Conservation (phyloP, 257 asterid species). For the Capsicum rhomboideum region DNA sequence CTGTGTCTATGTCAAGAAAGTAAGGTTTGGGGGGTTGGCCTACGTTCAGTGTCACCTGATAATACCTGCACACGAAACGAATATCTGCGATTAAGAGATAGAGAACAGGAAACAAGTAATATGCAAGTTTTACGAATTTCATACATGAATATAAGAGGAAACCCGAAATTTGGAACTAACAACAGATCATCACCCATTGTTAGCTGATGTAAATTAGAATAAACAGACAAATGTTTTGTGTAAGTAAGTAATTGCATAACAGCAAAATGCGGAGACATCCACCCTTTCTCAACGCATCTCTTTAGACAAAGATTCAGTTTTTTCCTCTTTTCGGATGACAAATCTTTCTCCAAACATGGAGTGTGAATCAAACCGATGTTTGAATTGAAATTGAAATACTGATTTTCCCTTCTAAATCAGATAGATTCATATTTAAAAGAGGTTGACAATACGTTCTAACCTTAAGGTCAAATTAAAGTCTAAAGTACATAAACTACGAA, state of each 20-base stretch:
- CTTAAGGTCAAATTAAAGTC: neutral
- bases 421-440: neutral
- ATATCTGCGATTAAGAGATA: neutral
- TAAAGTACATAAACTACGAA: neutral
- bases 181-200: neutral
- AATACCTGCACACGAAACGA: conserved; percentile 43
- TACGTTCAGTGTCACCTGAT: conserved; percentile 42
- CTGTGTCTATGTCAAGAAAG: conserved; percentile 82
- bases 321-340: neutral
- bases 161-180: neutral
- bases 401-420: neutral
- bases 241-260: neutral
- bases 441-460: neutral
- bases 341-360: neutral
- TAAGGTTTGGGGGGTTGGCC: conserved; percentile 66
- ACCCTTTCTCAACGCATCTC: neutral
- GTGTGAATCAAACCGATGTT: neutral
- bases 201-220: neutral
- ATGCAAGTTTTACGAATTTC: neutral
- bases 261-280: neutral
- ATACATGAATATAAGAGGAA: neutral
- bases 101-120: neutral
- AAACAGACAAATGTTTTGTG: neutral
- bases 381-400: neutral
- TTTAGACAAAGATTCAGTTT: no score